Evolutionary conservation across 139 green algal genomes (phyloP).

Genomic region (Coelastrella sp.): DNA sequence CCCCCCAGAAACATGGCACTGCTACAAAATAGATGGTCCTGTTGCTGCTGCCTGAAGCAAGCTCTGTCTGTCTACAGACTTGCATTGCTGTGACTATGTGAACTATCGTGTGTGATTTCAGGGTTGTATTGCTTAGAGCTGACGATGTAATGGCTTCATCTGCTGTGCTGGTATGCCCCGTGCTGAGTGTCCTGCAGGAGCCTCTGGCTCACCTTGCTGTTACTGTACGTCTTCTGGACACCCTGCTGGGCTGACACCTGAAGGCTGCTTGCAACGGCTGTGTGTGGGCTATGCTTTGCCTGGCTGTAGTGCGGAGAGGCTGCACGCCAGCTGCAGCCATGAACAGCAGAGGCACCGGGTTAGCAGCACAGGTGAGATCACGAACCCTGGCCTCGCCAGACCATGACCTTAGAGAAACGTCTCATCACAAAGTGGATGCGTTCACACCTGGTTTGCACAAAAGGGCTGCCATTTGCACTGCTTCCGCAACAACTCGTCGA

Average conservation of each 20-base stretch:
- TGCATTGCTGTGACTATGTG: too few species aligned
- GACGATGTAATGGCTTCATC: too few species aligned
- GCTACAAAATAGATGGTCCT: too few species aligned
- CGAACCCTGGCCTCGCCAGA: too few species aligned
- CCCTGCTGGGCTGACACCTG: slow-evolving; percentile 14
- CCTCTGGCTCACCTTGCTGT: slow-evolving; percentile 2
- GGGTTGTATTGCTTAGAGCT: too few species aligned
- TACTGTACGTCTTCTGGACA: background rate
- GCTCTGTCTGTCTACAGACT: too few species aligned
- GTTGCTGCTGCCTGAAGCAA: too few species aligned
- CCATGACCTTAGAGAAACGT: too few species aligned
- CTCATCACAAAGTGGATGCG: background rate
- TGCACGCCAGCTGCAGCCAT: slow-evolving; percentile 21
- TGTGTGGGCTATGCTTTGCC: background rate
- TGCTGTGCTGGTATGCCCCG: too few species aligned
- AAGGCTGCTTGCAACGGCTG: background rate
- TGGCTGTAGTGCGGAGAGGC: background rate
- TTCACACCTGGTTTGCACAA: slow-evolving; percentile 20
- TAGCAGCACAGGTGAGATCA: background rate
- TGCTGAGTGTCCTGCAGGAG: background rate
- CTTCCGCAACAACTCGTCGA: background rate
- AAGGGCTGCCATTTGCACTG: slow-evolving; percentile 18
- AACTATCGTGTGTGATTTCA: too few species aligned
- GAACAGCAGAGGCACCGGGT: background rate
- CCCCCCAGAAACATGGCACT: too few species aligned